These are phyloP conservation scores for Apiospora aurea DNA, from an alignment of 2,329 filamentous ascomycete genomes.

Conservation along the genomic window DNA sequence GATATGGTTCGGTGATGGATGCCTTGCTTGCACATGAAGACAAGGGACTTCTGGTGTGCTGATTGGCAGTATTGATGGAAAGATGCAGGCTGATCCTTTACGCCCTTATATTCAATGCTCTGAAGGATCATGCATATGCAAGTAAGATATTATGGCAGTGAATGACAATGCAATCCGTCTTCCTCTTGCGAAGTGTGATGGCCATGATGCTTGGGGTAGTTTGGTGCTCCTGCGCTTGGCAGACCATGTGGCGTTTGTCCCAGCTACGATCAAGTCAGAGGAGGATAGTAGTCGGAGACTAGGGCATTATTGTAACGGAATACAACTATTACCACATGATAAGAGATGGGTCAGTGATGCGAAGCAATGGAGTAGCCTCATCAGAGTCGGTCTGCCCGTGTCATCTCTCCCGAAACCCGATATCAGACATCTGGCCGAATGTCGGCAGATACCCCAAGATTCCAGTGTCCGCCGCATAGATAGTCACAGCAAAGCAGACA, in stretches of 20 bases:
- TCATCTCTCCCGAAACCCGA: conserved; percentile 23
- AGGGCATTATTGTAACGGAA: neutral
- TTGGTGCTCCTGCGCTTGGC: neutral
- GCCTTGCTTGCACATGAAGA: conserved; percentile 1
- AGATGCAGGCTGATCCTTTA: neutral
- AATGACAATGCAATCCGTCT: neutral
- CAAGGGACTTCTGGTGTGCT: neutral
- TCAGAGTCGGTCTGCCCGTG: conserved; percentile 27
- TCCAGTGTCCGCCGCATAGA: neutral
- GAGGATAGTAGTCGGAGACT: neutral
- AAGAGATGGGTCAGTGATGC: neutral
- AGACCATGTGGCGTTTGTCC: conserved; percentile 16
- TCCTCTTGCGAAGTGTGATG: neutral
- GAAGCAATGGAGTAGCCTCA: neutral
- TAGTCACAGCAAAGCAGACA: neutral
- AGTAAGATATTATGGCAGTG: neutral
- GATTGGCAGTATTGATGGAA: neutral
- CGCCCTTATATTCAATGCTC: neutral
- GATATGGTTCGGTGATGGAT: neutral
- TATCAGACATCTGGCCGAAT: conserved; percentile 24
- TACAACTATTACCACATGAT: conserved; percentile 7
- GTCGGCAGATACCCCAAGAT: neutral
- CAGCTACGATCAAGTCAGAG: neutral
- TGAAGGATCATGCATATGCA: neutral
- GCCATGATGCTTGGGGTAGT: conserved; percentile 6